These are phyloP conservation scores for Rutstroemia sp. DNA, from an alignment of 2,329 filamentous ascomycete species.

Conservation along the genomic window DNA sequence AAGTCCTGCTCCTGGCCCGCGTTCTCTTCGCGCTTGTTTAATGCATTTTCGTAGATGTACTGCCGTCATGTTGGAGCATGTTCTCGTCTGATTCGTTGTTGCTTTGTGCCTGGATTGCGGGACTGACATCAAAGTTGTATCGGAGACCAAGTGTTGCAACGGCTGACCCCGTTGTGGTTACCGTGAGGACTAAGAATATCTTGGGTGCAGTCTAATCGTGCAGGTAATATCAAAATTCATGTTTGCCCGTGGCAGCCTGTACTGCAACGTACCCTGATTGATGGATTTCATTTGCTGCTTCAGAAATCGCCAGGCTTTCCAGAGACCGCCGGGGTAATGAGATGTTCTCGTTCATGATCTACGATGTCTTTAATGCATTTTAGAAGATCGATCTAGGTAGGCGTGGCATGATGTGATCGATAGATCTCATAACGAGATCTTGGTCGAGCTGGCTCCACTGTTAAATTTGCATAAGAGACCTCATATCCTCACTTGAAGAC, in stretches of 20 bases:
- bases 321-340: too few species aligned
- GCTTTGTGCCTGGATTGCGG: slow-evolving; percentile 1
- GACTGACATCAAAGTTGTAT: neutral
- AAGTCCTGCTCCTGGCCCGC: neutral
- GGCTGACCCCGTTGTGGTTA: neutral
- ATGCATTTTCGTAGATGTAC: slow-evolving; percentile 3
- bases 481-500: neutral
- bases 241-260: neutral
- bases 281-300: too few species aligned
- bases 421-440: neutral
- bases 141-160: neutral
- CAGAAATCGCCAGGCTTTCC: too few species aligned
- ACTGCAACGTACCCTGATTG: neutral
- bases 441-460: too few species aligned
- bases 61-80: neutral
- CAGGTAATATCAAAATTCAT: neutral
- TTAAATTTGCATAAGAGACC: neutral
- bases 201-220: neutral
- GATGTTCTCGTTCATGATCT: neutral
- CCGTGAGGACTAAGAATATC: neutral
- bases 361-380: neutral
- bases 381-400: neutral
- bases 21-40: slow-evolving; percentile 5
- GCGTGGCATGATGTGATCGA: neutral
- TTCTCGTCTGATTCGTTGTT: neutral